phyloP scores from a whole-genome alignment of 2,329 filamentous ascomycete species.

The Orbilia ellipsospora region DNA sequence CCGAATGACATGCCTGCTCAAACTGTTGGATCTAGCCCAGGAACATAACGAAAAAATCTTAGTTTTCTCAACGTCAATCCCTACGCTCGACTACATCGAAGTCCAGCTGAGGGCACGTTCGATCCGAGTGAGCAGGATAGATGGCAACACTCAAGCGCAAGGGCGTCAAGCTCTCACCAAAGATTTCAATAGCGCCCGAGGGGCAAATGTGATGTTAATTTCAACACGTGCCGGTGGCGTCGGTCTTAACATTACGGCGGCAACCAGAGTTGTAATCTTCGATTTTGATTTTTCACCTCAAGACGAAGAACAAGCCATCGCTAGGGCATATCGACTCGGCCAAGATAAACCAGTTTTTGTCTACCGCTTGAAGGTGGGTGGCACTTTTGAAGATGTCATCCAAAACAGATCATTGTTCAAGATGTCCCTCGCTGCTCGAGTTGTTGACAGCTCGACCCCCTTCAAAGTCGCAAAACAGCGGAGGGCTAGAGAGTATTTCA shows the following conservation, averaged over 20 bases:
- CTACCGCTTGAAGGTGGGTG: slow-evolving; percentile 81
- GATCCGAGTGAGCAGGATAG: slow-evolving; percentile 69
- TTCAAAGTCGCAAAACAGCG: slow-evolving; percentile 59
- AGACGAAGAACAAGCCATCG: slow-evolving; percentile 86
- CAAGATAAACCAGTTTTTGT: slow-evolving; percentile 84
- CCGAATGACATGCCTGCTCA: slow-evolving; percentile 23
- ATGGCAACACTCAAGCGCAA: slow-evolving; percentile 71
- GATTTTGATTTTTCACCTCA: slow-evolving; percentile 85
- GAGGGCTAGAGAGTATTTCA: slow-evolving; percentile 21
- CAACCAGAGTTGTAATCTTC: slow-evolving; percentile 86
- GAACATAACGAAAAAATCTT: slow-evolving; percentile 70
- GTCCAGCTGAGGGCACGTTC: background rate
- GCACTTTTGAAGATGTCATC: slow-evolving; percentile 80
- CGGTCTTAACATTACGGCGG: slow-evolving; percentile 83
- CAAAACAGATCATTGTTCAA: slow-evolving; percentile 84
- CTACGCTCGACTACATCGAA: slow-evolving; percentile 62
- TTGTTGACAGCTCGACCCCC: slow-evolving; percentile 85
- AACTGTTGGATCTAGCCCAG: slow-evolving; percentile 9
- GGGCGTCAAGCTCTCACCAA: slow-evolving; percentile 74
- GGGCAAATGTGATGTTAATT: slow-evolving; percentile 74
- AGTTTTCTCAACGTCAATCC: slow-evolving; percentile 79
- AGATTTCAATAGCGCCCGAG: slow-evolving; percentile 73
- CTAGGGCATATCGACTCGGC: slow-evolving; percentile 84
- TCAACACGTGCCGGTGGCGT: slow-evolving; percentile 84
- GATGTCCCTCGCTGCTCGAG: slow-evolving; percentile 78